Conservation (phyloP, 768 basidiomycete genomes). For the Astraeus odoratus region DNA sequence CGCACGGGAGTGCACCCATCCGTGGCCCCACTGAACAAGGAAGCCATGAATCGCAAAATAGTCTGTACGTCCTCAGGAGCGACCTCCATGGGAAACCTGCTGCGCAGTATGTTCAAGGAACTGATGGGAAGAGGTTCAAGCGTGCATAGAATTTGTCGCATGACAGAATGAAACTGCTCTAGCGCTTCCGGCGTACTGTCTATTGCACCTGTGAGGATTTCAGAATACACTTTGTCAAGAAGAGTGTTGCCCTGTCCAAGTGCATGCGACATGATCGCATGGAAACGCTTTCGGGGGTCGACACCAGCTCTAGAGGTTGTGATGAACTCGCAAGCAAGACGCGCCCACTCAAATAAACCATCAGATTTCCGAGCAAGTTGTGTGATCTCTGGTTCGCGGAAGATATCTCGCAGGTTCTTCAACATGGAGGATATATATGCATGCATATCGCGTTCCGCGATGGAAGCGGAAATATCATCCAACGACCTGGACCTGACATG, state of each 20-base stretch:
- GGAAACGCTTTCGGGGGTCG: background rate
- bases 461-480: background rate
- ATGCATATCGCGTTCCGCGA: background rate
- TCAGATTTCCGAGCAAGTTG: background rate
- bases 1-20: slow-evolving; percentile 4
- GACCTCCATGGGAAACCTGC: background rate
- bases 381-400: background rate
- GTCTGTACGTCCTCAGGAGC: background rate
- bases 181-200: background rate
- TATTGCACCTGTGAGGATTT: background rate
- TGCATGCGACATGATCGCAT: background rate
- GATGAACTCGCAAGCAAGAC: slow-evolving; percentile 4
- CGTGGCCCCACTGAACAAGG: slow-evolving; percentile 4
- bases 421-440: background rate
- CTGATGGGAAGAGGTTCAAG: background rate
- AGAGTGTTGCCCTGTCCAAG: background rate
- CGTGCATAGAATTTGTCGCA: background rate
- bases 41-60: slow-evolving; percentile 1
- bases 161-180: background rate
- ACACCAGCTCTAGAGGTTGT: background rate
- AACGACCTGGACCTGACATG: background rate
- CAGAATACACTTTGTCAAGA: background rate
- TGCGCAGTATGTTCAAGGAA: background rate
- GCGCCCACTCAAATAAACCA: slow-evolving; percentile 7
- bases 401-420: background rate